Conservation (phyloP, 2,329 filamentous ascomycete genomes). For the Raffaelea arxii region DNA sequence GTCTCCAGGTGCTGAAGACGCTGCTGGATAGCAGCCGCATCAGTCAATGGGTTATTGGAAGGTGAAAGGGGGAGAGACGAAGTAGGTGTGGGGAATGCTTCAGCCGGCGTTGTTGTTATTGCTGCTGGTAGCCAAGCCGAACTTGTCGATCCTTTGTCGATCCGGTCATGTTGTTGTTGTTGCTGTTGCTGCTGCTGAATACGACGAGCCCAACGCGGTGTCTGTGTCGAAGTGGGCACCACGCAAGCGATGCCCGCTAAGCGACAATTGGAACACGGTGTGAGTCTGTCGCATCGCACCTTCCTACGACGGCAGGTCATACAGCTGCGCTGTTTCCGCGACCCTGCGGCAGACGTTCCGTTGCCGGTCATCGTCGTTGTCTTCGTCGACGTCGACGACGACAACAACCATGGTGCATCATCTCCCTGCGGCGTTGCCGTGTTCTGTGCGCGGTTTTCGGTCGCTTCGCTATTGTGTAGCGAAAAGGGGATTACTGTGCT, state of each 20-base stretch:
- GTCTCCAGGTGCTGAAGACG: constrained; percentile 32
- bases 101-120: background rate
- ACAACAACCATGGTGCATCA: no score
- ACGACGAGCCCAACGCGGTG: constrained; percentile 45
- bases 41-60: background rate
- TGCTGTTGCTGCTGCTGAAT: constrained; percentile 13
- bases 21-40: constrained; percentile 17
- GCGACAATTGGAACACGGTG: constrained; percentile 46
- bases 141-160: no score
- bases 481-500: no score
- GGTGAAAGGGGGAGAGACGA: constrained; percentile 32
- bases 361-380: no score
- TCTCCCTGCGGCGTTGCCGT: no score
- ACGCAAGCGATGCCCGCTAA: constrained; percentile 41
- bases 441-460: no score
- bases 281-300: constrained; percentile 45
- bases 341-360: background rate
- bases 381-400: no score
- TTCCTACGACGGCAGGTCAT: constrained; percentile 42
- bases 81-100: background rate
- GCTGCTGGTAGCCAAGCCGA: no score
- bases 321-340: constrained; percentile 36
- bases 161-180: background rate
- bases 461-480: no score
- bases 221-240: constrained; percentile 34